These are phyloP conservation scores for Cyclotella kingstonii DNA, from an alignment of 108 stramenopile genomes.

Conservation along the genomic window DNA sequence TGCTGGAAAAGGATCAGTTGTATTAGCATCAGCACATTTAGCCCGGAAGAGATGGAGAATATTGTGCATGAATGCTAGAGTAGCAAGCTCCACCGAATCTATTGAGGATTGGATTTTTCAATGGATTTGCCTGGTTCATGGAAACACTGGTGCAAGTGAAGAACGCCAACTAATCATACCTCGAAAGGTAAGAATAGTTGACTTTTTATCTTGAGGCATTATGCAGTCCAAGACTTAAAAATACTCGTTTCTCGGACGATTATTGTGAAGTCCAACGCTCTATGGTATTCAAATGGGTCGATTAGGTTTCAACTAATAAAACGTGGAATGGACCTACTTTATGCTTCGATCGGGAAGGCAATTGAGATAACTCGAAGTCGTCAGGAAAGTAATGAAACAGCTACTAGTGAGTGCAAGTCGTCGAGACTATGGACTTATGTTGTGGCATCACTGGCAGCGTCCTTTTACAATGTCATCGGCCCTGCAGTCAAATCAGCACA, in stretches of 20 bases:
- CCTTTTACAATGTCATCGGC: constrained; percentile 74
- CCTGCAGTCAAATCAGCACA: constrained; percentile 54
- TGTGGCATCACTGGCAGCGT: constrained; percentile 67
- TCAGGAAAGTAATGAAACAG: constrained; percentile 11
- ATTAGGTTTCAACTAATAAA: constrained; percentile 73
- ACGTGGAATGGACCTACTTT: constrained; percentile 76
- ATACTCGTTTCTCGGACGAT: too few species aligned
- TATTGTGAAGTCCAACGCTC: constrained; percentile 37
- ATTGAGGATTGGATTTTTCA: constrained; percentile 62
- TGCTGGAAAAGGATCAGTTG: constrained; percentile 24
- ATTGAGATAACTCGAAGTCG: constrained; percentile 53
- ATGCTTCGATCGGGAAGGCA: constrained; percentile 79
- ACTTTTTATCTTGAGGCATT: too few species aligned
- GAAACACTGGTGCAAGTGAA: constrained; percentile 11
- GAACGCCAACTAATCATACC: constrained; percentile 17
- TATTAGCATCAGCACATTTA: constrained; percentile 10
- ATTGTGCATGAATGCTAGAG: constrained; percentile 58
- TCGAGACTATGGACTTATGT: constrained; percentile 49
- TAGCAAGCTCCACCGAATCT: constrained; percentile 42
- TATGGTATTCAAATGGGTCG: constrained; percentile 77
- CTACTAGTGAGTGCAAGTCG: constrained; percentile 23
- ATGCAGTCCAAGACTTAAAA: too few species aligned
- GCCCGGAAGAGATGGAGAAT: constrained; percentile 40
- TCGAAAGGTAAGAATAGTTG: constrained; percentile 38
- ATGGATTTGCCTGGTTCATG: constrained; percentile 33